Percentiles rank a stretch among this genome's conserved stretches.
Evolutionary conservation across 495 filamentous ascomycete species (phyloP).

Genomic region (Bryoglossum gracile): DNA sequence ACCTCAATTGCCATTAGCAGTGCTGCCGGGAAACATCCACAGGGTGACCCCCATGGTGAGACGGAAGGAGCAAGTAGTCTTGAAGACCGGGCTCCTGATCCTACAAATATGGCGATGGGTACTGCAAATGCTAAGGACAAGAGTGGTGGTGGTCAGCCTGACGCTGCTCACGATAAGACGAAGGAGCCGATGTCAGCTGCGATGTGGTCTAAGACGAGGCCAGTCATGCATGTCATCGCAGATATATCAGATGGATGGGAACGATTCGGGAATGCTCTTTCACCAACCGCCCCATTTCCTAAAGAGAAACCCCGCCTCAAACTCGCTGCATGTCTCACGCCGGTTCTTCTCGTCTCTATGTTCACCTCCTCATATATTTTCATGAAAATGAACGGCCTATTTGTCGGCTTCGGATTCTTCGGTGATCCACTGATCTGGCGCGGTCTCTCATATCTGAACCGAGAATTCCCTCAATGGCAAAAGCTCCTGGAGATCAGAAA

Average conservation of each 20-base stretch:
- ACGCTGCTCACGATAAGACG: conserved; percentile 63
- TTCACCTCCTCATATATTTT: conserved; percentile 68
- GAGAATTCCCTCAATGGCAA: conserved; percentile 65
- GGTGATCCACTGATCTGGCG: conserved; percentile 64
- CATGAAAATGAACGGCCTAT: conserved; percentile 59
- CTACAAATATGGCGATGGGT: conserved; percentile 45
- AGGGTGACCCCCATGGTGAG: conserved; percentile 34
- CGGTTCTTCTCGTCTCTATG: conserved; percentile 49
- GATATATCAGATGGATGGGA: conserved; percentile 77
- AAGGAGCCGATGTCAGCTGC: conserved; percentile 75
- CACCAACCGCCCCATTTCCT: conserved; percentile 72
- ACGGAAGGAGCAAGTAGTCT: conserved; percentile 13
- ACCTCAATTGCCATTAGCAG: conserved; percentile 67
- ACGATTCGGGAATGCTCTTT: conserved; percentile 71
- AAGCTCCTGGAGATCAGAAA: conserved; percentile 51
- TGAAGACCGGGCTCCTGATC: conserved; percentile 47
- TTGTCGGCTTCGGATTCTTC: conserved; percentile 68
- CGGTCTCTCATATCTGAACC: conserved; percentile 54
- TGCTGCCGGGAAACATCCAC: conserved; percentile 59
- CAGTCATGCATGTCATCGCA: conserved; percentile 67
- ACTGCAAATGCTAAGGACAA: conserved; percentile 53
- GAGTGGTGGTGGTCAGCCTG: conserved; percentile 39
- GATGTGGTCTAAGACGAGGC: conserved; percentile 68
- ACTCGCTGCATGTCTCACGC: conserved; percentile 52
- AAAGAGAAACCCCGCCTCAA: conserved; percentile 52